Base-by-base conservation (phyloP, 2,329 filamentous ascomycete genomes). In the Colletotrichum sidae region DNA sequence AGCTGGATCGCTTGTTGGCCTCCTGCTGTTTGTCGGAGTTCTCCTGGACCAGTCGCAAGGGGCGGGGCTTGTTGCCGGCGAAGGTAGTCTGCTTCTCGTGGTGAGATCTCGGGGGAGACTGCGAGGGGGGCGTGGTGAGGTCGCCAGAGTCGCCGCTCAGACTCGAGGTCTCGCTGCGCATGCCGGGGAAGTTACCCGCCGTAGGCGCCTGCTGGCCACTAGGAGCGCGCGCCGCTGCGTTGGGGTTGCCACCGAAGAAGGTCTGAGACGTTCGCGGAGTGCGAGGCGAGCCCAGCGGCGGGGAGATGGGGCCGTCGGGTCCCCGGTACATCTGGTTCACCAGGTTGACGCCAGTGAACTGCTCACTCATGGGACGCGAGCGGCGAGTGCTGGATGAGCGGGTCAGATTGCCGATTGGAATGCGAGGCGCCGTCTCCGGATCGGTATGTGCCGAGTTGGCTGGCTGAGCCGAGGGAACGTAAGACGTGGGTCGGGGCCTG, bases 271-370 rank as follows among this genome's bases (percentile, higher is more conserved):
- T 88, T 72, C 87, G 83, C 68, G 87, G 86, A 74, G 86, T 81
- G 67, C 90, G 80, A 71, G 88, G 80, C 76, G 88, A 82, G 70
- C 81, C 81, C 34, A 89, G 79, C 4, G 85, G 81, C 49, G 88
- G 84, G 25, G 89, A 91, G 47, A 86, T 82, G 8, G 88, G 85
- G 4, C 87, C 85, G 25, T 91, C 86, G 9, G 89, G 86, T 12
- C 91, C 91, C 73, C 90, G 90, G 80, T 96, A 96, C 92, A 97
- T 97, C 77, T 94, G 94, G 72, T 92, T 93, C 53, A 97, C 90
- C 37, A 97, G 87, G 65, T 86, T 88, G 15, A 89, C 89, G 49
- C 80, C 80, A 0, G 85, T 85, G 72, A 81, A 87, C 76, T 90
- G 88, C 71, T 90, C 88, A 71, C 87, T 89, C 79, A 87, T 86